Evolutionary conservation across 179 eudicot species (phyloP).

Genomic region (Carnegiea gigantea): DNA sequence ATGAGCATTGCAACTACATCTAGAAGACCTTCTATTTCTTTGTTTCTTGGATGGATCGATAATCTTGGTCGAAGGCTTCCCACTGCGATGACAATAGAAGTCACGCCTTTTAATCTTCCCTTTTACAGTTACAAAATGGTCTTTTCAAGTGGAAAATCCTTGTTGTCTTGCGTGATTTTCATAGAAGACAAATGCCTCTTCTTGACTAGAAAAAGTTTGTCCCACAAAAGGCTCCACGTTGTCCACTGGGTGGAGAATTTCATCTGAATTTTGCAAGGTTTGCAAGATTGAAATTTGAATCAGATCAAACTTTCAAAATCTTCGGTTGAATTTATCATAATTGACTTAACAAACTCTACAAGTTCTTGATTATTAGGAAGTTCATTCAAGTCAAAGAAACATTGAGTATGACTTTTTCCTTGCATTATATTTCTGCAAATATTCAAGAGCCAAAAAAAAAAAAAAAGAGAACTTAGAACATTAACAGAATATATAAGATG

Average conservation of each 20-base stretch:
- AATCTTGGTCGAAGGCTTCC: too few species aligned
- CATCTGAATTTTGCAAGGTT: not conserved
- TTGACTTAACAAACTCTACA: not conserved
- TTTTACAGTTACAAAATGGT: not conserved
- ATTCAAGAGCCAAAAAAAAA: too few species aligned
- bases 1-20: constrained; percentile 15
- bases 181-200: not conserved
- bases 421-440: too few species aligned
- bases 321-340: not conserved
- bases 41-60: constrained; percentile 6
- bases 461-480: too few species aligned
- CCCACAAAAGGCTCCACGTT: constrained; percentile 11
- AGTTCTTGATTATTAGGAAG: not conserved
- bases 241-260: not conserved
- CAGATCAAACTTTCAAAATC: too few species aligned
- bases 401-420: too few species aligned
- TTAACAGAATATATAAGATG: too few species aligned
- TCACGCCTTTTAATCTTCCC: constrained; percentile 8
- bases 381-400: not conserved
- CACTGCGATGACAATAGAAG: constrained; percentile 8
- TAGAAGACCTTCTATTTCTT: not conserved
- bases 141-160: constrained; percentile 11
- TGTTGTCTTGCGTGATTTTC: not conserved
- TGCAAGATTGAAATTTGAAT: not conserved
- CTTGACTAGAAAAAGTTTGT: constrained; percentile 9